A percentile compares a stretch with the other conserved stretches of the same genome.
Conservation (phyloP, 2,329 filamentous ascomycete species). For the Penicillium sp. region DNA sequence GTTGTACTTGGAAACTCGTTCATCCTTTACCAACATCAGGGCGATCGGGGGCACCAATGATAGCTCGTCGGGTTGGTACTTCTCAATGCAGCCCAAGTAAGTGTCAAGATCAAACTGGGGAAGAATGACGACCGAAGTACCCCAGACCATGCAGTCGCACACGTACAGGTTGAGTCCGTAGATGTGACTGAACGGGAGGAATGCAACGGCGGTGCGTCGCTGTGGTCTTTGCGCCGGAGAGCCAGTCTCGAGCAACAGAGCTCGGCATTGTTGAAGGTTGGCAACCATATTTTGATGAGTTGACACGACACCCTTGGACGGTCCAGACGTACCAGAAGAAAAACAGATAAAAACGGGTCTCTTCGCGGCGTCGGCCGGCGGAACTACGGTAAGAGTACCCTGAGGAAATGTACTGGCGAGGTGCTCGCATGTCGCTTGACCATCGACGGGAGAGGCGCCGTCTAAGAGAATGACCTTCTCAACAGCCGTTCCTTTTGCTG, state of each 20-base stretch:
- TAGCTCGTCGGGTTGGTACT: conserved; percentile 20
- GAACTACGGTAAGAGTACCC: conserved; percentile 6
- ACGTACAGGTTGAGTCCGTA: conserved; percentile 20
- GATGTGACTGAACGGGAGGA: conserved; percentile 24
- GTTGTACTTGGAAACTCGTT: conserved; percentile 18
- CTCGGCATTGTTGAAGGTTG: conserved; percentile 22
- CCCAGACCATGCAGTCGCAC: conserved; percentile 18
- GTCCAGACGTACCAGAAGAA: conserved; percentile 23
- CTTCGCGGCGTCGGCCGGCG: conserved; percentile 8
- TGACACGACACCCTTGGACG: conserved; percentile 22
- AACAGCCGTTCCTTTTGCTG: conserved; percentile 16
- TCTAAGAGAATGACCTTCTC: conserved; percentile 17
- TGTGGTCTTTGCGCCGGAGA: conserved; percentile 5
- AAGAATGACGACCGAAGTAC: conserved; percentile 16
- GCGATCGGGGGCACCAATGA: conserved; percentile 19
- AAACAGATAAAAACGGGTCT: conserved; percentile 22
- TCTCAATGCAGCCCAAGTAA: conserved; percentile 17
- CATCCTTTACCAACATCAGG: conserved; percentile 22
- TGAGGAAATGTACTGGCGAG: conserved; percentile 15
- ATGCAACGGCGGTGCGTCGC: conserved; percentile 16
- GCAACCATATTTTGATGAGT: conserved; percentile 22
- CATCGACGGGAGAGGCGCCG: conserved; percentile 7
- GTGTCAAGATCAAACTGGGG: conserved; percentile 19
- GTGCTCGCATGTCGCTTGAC: conserved; percentile 17
- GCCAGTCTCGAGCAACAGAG: conserved; percentile 11